These are phyloP conservation scores for Cyberlindnera japonica DNA, from an alignment of 805 yeast species.

Conservation along the genomic window DNA sequence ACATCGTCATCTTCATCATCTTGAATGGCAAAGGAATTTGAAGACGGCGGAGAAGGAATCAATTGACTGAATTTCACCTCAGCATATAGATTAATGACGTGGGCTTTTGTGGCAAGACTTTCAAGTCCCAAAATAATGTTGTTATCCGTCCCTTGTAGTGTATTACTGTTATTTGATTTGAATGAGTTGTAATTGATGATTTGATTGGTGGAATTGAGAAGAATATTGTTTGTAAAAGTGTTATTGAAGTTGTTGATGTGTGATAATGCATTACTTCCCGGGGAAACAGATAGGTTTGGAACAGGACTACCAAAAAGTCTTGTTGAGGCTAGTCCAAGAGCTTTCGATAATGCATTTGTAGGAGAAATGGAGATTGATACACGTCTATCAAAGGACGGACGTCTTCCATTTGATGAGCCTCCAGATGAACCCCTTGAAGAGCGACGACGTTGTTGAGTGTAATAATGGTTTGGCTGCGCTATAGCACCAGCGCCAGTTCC, in stretches of 20 bases:
- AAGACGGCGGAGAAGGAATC: slow-evolving; percentile 58
- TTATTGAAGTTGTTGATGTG: slow-evolving; percentile 21
- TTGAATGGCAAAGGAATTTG: slow-evolving; percentile 33
- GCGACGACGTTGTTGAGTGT: slow-evolving; percentile 27
- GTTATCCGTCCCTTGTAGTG: slow-evolving; percentile 21
- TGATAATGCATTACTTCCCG: slow-evolving; percentile 11
- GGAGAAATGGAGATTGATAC: slow-evolving; percentile 69
- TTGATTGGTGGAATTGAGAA: slow-evolving; percentile 21
- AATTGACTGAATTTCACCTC: slow-evolving; percentile 87
- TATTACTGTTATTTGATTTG: slow-evolving; percentile 5
- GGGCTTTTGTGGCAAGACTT: slow-evolving; percentile 81
- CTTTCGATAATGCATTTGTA: slow-evolving; percentile 83
- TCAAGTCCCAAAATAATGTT: slow-evolving; percentile 52
- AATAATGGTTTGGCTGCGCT: slow-evolving; percentile 28
- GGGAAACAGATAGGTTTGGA: slow-evolving; percentile 23
- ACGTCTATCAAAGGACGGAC: slow-evolving; percentile 60
- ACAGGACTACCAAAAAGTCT: slow-evolving; percentile 64
- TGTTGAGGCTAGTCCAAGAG: slow-evolving; percentile 82
- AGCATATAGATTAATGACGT: slow-evolving; percentile 83
- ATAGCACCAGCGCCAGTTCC: slow-evolving; percentile 50
- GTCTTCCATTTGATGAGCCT: slow-evolving; percentile 43
- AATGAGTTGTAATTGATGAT: slow-evolving; percentile 15
- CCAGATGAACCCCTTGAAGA: slow-evolving; percentile 46
- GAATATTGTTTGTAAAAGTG: slow-evolving; percentile 23
- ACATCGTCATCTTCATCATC: slow-evolving; percentile 36